Percentiles rank a stretch among this genome's conserved stretches.
Conservation (phyloP, 2,329 filamentous ascomycete species). For the Aspergillus pseudonomiae region DNA sequence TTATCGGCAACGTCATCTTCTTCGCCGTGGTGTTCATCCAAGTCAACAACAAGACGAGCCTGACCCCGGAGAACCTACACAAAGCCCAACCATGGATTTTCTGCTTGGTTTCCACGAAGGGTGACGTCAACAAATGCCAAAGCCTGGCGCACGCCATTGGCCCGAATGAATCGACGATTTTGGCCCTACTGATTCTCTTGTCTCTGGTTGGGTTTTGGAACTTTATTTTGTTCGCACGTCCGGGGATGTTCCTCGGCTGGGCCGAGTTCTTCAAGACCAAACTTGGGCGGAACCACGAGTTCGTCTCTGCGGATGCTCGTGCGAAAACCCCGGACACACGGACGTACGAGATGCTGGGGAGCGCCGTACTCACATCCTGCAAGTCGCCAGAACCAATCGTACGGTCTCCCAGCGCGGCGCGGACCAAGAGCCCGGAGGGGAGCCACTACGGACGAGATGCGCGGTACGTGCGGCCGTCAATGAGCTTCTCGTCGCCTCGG, state of each 20-base stretch:
- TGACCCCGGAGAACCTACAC: slow-evolving; percentile 57
- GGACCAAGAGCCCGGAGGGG: slow-evolving; percentile 22
- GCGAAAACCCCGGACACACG: slow-evolving; percentile 65
- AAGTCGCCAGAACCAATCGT: slow-evolving; percentile 40
- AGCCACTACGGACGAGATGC: slow-evolving; percentile 46
- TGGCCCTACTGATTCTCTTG: slow-evolving; percentile 80
- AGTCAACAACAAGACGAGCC: slow-evolving; percentile 71
- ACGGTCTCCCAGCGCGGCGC: slow-evolving; percentile 27
- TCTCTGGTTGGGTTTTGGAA: slow-evolving; percentile 86
- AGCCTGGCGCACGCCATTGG: slow-evolving; percentile 62
- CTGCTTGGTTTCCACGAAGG: slow-evolving; percentile 65
- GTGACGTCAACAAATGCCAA: slow-evolving; percentile 70
- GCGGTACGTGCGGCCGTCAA: slow-evolving; percentile 49
- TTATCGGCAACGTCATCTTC: slow-evolving; percentile 89
- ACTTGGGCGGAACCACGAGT: slow-evolving; percentile 66
- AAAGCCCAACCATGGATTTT: slow-evolving; percentile 67
- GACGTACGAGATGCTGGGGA: slow-evolving; percentile 77
- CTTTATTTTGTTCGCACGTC: slow-evolving; percentile 77
- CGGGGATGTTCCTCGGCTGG: slow-evolving; percentile 88
- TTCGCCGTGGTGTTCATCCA: slow-evolving; percentile 91
- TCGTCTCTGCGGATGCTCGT: slow-evolving; percentile 83
- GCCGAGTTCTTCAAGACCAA: slow-evolving; percentile 61
- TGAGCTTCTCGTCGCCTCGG: slow-evolving; percentile 54
- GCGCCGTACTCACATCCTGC: slow-evolving; percentile 19
- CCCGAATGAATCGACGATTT: slow-evolving; percentile 74